These are phyloP conservation scores for Chlorella sp. DNA, from an alignment of 139 green algal species.

Conservation along the genomic window DNA sequence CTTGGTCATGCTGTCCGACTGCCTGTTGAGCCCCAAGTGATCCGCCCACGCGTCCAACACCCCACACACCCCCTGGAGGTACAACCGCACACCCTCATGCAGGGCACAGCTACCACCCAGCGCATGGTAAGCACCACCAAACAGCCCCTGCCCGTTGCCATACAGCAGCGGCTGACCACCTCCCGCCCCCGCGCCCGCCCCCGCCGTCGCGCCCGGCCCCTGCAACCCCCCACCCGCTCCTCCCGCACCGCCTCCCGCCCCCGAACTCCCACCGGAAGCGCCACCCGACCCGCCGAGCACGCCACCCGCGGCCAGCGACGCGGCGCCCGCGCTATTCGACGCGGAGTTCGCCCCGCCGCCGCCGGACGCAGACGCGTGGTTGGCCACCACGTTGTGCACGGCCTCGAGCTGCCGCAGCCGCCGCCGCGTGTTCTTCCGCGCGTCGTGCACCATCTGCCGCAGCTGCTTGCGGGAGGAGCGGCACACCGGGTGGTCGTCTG, in stretches of 20 bases:
- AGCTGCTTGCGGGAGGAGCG: constrained; percentile 15
- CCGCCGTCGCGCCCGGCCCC: neutral
- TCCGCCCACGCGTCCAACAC: constrained; percentile 10
- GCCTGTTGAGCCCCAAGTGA: constrained; percentile 1
- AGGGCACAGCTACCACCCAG: constrained; percentile 5
- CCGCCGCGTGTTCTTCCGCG: constrained; percentile 17
- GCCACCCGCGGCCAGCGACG: too few relatives aligned
- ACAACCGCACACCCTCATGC: constrained; percentile 11
- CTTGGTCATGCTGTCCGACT: constrained; percentile 10
- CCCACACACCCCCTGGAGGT: constrained; percentile 1
- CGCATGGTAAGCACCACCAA: constrained; percentile 1
- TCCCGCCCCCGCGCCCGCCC: too few relatives aligned
- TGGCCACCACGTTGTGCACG: constrained; percentile 5
- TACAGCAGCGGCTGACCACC: too few relatives aligned
- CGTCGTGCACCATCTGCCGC: constrained; percentile 19
- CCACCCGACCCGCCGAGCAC: neutral
- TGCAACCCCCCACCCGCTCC: too few relatives aligned
- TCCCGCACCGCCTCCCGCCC: too few relatives aligned
- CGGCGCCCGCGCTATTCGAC: too few relatives aligned
- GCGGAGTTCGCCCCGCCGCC: neutral
- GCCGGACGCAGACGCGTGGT: neutral
- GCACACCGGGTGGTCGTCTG: constrained; percentile 2
- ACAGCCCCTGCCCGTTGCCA: too few relatives aligned
- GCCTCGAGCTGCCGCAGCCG: constrained; percentile 18
- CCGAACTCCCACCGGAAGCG: neutral